Conservation (phyloP, 345 rosid species). For the Eucalyptus guilfoylei region DNA sequence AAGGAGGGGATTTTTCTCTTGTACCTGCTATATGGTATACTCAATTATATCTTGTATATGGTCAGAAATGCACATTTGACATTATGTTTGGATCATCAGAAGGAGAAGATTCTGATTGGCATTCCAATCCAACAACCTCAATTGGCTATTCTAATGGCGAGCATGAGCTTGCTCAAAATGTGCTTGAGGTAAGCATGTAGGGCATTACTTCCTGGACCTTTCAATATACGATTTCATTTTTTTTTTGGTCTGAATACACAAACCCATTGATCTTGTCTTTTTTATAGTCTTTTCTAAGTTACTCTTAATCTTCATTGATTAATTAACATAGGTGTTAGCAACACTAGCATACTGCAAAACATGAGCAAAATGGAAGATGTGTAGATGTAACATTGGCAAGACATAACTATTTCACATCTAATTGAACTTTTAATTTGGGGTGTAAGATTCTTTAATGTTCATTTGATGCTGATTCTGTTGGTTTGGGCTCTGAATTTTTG, state of each 20-base stretch:
- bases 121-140: conserved; percentile 31
- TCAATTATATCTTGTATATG: background rate
- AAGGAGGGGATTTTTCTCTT: background rate
- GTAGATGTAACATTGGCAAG: background rate
- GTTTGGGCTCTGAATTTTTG: background rate
- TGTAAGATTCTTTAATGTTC: background rate
- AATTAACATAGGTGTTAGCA: background rate
- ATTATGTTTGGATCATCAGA: conserved; percentile 2
- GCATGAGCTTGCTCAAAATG: conserved; percentile 47
- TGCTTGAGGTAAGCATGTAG: conserved; percentile 50
- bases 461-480: background rate
- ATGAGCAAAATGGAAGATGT: background rate
- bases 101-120: conserved; percentile 45
- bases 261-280: background rate
- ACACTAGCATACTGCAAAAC: background rate
- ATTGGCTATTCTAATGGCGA: conserved; percentile 86
- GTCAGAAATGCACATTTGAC: background rate
- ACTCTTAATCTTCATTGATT: background rate
- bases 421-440: background rate
- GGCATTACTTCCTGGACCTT: background rate
- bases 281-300: background rate
- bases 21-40: background rate
- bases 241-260: background rate
- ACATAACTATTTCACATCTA: background rate
- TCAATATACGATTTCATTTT: background rate